Evolutionary conservation across 768 basidiomycete species (phyloP).

Genomic region (Cyathus striatus): DNA sequence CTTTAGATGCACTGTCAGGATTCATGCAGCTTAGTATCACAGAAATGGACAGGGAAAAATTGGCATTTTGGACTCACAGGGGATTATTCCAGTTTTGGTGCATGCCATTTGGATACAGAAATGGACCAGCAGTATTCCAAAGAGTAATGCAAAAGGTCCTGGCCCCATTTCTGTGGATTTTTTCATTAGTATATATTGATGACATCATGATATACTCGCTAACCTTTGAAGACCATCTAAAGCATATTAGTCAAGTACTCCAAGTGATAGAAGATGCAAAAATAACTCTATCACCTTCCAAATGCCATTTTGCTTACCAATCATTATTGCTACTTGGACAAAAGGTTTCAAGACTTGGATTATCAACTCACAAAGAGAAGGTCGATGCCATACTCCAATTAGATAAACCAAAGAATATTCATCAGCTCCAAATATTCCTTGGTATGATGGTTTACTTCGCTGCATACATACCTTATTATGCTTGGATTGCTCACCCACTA

Average conservation of each 20-base stretch:
- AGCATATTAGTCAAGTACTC: slow-evolving; percentile 21
- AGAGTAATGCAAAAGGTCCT: slow-evolving; percentile 32
- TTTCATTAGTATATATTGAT: slow-evolving; percentile 26
- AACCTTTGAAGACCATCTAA: too few relatives aligned
- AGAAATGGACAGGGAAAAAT: too few relatives aligned
- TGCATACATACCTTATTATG: too few relatives aligned
- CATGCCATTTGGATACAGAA: slow-evolving; percentile 39
- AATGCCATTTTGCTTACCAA: slow-evolving; percentile 27
- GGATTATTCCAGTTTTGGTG: slow-evolving; percentile 18
- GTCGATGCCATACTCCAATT: slow-evolving; percentile 25
- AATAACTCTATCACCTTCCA: too few relatives aligned
- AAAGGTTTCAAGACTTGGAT: too few relatives aligned
- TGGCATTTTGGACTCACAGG: too few relatives aligned
- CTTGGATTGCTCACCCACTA: too few relatives aligned
- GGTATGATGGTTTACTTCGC: too few relatives aligned
- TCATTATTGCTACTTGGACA: slow-evolving; percentile 25
- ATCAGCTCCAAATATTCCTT: too few relatives aligned
- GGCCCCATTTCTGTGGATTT: slow-evolving; percentile 30
- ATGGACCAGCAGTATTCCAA: too few relatives aligned
- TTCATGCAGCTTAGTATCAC: neutral
- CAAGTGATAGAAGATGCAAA: slow-evolving; percentile 21
- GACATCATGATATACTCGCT: too few relatives aligned
- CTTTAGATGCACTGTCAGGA: neutral
- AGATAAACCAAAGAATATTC: slow-evolving; percentile 17
- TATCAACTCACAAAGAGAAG: too few relatives aligned